Percentiles rank a stretch among this genome's conserved stretches.
Evolutionary conservation across 225 moss, liverwort and hornwort species (phyloP).

Genomic region (Straminergon stramineum): DNA sequence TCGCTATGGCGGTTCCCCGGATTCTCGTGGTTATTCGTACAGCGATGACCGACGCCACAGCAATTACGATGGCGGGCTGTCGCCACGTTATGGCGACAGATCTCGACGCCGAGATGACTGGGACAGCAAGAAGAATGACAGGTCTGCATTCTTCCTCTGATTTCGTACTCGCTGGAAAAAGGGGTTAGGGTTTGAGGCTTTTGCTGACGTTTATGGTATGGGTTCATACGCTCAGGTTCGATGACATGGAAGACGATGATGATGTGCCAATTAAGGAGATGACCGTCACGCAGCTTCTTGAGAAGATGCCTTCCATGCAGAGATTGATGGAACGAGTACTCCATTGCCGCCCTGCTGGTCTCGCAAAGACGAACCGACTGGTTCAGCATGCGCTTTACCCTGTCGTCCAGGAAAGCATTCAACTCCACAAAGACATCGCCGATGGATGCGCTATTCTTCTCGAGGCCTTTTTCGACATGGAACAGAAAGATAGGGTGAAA

Average conservation of each 20-base stretch:
- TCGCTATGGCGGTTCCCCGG: constrained; percentile 46
- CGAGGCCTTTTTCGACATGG: constrained; percentile 79
- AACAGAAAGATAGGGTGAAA: constrained; percentile 56
- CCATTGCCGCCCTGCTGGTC: constrained; percentile 78
- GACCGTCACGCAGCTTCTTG: constrained; percentile 56
- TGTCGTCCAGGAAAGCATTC: constrained; percentile 65
- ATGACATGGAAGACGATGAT: constrained; percentile 12
- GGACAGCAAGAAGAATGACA: constrained; percentile 10
- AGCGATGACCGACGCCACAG: constrained; percentile 66
- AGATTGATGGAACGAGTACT: constrained; percentile 84
- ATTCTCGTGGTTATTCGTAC: constrained; percentile 27
- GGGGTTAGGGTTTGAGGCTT: not conserved
- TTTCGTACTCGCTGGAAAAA: not conserved
- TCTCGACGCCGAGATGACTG: constrained; percentile 21
- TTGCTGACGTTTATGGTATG: not conserved
- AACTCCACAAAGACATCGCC: constrained; percentile 56
- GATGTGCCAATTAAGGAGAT: constrained; percentile 65
- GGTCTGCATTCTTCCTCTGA: not conserved
- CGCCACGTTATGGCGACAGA: constrained; percentile 36
- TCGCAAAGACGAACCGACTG: constrained; percentile 61
- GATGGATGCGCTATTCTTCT: constrained; percentile 66
- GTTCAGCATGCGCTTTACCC: constrained; percentile 74
- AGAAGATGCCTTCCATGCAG: constrained; percentile 82
- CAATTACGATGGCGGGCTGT: constrained; percentile 39
- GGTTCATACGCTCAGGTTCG: not conserved